These are phyloP conservation scores for Ascosphaera acerosa DNA, from an alignment of 2,329 filamentous ascomycete species.

Conservation along the genomic window DNA sequence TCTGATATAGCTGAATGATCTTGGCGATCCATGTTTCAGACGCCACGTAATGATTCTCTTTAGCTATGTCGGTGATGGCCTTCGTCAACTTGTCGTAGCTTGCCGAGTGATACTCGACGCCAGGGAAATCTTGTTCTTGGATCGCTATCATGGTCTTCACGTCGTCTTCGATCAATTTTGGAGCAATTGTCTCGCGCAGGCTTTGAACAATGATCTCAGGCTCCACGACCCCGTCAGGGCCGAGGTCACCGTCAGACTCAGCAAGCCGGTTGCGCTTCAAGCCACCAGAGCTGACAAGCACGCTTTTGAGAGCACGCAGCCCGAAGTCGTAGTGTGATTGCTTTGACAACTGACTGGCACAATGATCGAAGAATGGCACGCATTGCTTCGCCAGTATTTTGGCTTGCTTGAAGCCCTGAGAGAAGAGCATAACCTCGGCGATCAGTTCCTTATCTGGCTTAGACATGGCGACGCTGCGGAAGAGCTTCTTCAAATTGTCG, in stretches of 20 bases:
- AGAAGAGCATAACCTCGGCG: conserved; percentile 98
- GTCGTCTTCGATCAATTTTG: conserved; percentile 83
- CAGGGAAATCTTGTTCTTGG: conserved; percentile 69
- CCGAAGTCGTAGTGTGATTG: conserved; percentile 99
- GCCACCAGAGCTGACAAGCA: conserved; percentile 89
- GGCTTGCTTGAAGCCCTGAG: conserved; percentile 92
- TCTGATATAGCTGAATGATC: conserved; percentile 88
- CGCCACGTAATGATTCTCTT: conserved; percentile 64
- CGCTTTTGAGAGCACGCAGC: conserved; percentile 90
- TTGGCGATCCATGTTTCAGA: conserved; percentile 96
- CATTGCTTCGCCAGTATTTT: conserved; percentile 86
- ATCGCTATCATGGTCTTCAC: conserved; percentile 70
- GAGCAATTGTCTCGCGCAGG: conserved; percentile 90
- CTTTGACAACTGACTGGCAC: conserved; percentile 56
- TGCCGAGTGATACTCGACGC: conserved; percentile 76
- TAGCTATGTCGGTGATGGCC: conserved; percentile 60
- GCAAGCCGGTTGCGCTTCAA: conserved; percentile 66
- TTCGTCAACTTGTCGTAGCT: conserved; percentile 55
- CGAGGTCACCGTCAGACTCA: conserved; percentile 28
- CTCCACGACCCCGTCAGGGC: conserved; percentile 52
- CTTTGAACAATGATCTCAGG: conserved; percentile 98
- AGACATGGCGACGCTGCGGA: conserved; percentile 98
- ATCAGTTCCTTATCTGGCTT: conserved; percentile 99
- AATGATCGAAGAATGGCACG: conserved; percentile 94
- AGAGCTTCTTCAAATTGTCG: conserved; percentile 98